phyloP scores from a whole-genome alignment of 257 asterid genomes.

The Fraxinus excelsior region DNA sequence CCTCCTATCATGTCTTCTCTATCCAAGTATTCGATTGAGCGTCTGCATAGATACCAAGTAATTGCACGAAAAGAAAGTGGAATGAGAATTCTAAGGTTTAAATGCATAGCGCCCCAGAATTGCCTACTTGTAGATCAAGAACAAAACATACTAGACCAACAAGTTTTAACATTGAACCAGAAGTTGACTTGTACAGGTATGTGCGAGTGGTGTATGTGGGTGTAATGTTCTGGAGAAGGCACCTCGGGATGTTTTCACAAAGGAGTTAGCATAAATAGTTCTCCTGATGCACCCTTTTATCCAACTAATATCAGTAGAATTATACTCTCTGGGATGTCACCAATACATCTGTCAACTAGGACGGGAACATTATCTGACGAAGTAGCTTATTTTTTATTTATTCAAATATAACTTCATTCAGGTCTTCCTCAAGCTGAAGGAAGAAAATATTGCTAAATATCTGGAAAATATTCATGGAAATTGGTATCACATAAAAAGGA shows the following conservation, averaged over 20 bases:
- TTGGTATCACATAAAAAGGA: neutral
- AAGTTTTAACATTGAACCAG: neutral
- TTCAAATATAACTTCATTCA: slow-evolving; percentile 81
- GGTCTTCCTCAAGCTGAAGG: slow-evolving; percentile 83
- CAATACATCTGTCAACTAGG: too few species aligned
- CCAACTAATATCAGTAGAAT: too few species aligned
- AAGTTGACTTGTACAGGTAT: too few species aligned
- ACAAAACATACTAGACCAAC: neutral
- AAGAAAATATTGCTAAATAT: slow-evolving; percentile 59
- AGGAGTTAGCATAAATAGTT: too few species aligned
- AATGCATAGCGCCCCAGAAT: neutral
- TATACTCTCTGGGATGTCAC: too few species aligned
- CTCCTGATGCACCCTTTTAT: too few species aligned
- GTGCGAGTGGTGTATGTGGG: neutral
- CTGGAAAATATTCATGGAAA: slow-evolving; percentile 38
- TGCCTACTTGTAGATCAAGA: neutral
- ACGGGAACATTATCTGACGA: too few species aligned
- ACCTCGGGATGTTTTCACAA: too few species aligned
- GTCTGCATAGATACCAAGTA: slow-evolving; percentile 45
- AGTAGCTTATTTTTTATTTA: too few species aligned
- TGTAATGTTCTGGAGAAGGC: neutral
- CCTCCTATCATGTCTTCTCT: slow-evolving; percentile 66
- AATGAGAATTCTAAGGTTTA: neutral
- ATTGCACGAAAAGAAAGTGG: slow-evolving; percentile 2
- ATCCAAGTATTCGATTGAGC: slow-evolving; percentile 77